These are phyloP conservation scores for Coprinellus aureogranulatus DNA, from an alignment of 768 basidiomycete species.

Conservation along the genomic window DNA sequence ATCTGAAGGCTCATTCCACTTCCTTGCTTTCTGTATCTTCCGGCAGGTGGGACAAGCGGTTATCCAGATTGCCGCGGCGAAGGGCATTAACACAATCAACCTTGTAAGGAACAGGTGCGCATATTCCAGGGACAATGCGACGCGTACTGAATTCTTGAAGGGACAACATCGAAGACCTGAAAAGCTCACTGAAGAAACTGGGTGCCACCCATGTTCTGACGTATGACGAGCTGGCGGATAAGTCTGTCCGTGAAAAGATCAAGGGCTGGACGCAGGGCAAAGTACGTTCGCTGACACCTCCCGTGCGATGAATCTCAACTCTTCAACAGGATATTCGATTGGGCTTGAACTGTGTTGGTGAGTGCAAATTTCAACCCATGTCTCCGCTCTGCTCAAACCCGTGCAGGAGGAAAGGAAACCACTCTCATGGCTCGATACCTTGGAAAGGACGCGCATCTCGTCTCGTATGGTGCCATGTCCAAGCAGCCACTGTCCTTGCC, in stretches of 20 bases:
- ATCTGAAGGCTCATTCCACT: background rate
- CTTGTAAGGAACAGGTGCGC: slow-evolving; percentile 70
- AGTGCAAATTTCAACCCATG: slow-evolving; percentile 3
- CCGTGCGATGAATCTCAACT: background rate
- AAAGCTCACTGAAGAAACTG: slow-evolving; percentile 48
- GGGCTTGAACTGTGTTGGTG: slow-evolving; percentile 51
- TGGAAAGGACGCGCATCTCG: slow-evolving; percentile 65
- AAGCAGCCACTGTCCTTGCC: slow-evolving; percentile 76
- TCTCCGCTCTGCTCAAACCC: background rate
- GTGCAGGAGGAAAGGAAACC: slow-evolving; percentile 59
- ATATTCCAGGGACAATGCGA: background rate
- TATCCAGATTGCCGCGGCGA: slow-evolving; percentile 77
- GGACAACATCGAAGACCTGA: slow-evolving; percentile 50
- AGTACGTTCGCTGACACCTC: slow-evolving; percentile 29
- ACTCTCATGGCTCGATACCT: slow-evolving; percentile 67
- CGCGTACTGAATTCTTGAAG: slow-evolving; percentile 34
- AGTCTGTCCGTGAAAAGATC: slow-evolving; percentile 48
- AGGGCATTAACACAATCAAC: slow-evolving; percentile 75
- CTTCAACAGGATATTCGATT: slow-evolving; percentile 39
- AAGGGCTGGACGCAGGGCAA: slow-evolving; percentile 65
- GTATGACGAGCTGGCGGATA: slow-evolving; percentile 70
- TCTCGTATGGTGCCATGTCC: slow-evolving; percentile 91
- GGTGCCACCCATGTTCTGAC: slow-evolving; percentile 79
- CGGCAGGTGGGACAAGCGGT: slow-evolving; percentile 77
- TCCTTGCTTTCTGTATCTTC: background rate